Conservation (phyloP, 345 rosid species). For the Citropsis articulata region DNA sequence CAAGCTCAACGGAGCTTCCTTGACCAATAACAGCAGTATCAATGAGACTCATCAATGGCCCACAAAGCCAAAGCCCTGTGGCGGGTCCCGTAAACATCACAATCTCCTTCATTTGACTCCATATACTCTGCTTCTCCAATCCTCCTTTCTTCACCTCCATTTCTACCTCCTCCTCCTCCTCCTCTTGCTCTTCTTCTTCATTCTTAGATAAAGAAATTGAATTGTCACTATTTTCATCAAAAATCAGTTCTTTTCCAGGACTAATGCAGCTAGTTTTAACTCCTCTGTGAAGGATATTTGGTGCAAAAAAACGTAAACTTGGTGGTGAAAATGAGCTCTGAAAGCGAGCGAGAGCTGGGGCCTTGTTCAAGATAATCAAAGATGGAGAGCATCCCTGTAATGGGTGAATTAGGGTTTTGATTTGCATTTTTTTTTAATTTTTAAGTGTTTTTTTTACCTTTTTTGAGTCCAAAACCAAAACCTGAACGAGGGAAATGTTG, state of each 20-base stretch:
- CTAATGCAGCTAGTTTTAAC: slow-evolving; percentile 28
- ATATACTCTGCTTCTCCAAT: slow-evolving; percentile 60
- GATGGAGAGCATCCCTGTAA: slow-evolving; percentile 13
- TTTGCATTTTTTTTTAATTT: slow-evolving; percentile 27
- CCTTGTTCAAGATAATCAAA: slow-evolving; percentile 19
- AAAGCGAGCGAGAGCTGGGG: slow-evolving; percentile 10
- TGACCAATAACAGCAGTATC: slow-evolving; percentile 91
- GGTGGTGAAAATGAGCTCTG: slow-evolving; percentile 21
- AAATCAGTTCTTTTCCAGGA: slow-evolving; percentile 28
- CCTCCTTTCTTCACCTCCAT: slow-evolving; percentile 31
- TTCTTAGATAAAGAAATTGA: slow-evolving; percentile 8
- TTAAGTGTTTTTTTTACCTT: too few species aligned
- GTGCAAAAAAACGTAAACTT: slow-evolving; percentile 5
- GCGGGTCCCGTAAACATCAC: slow-evolving; percentile 87
- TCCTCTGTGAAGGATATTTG: slow-evolving; percentile 4
- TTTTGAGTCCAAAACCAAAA: background rate
- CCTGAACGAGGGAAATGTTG: background rate
- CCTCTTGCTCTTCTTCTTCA: slow-evolving; percentile 14
- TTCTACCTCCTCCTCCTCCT: slow-evolving; percentile 14
- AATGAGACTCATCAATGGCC: slow-evolving; percentile 93
- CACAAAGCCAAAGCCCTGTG: slow-evolving; percentile 84
- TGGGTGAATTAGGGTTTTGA: slow-evolving; percentile 31
- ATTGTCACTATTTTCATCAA: slow-evolving; percentile 11
- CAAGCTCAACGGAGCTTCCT: slow-evolving; percentile 85
- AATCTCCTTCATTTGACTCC: slow-evolving; percentile 84